These are phyloP conservation scores for Colletotrichum musicola DNA, from an alignment of 2,329 filamentous ascomycete species.

Conservation along the genomic window DNA sequence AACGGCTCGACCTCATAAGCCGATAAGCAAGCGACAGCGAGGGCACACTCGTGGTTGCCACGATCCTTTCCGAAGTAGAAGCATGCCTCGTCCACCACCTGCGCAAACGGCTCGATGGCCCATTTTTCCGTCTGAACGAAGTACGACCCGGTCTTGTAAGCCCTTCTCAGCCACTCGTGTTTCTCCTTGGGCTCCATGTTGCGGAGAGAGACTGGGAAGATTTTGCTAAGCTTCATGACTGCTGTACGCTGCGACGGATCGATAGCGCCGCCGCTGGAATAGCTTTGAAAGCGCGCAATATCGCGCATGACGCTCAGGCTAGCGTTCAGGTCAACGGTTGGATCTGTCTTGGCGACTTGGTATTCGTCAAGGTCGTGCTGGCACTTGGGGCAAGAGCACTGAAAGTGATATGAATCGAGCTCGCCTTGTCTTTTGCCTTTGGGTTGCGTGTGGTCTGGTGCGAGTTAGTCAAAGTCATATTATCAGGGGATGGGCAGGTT, in stretches of 20 bases:
- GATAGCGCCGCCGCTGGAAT: slow-evolving; percentile 6
- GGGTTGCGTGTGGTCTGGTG: slow-evolving; percentile 62
- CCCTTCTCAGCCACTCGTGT: slow-evolving; percentile 46
- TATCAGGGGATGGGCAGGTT: background rate
- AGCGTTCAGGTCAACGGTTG: slow-evolving; percentile 57
- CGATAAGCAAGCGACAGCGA: slow-evolving; percentile 62
- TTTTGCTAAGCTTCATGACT: slow-evolving; percentile 1
- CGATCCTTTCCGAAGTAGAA: slow-evolving; percentile 57
- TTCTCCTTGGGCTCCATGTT: slow-evolving; percentile 29
- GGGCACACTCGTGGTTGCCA: slow-evolving; percentile 56
- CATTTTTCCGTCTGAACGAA: slow-evolving; percentile 55
- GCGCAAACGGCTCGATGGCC: slow-evolving; percentile 63
- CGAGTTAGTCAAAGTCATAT: background rate
- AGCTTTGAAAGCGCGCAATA: slow-evolving; percentile 38
- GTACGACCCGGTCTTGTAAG: slow-evolving; percentile 54
- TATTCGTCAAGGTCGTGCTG: slow-evolving; percentile 65
- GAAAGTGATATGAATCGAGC: slow-evolving; percentile 65
- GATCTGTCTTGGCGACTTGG: slow-evolving; percentile 58
- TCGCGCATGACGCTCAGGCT: slow-evolving; percentile 58
- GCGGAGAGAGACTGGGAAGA: slow-evolving; percentile 9
- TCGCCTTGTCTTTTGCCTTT: slow-evolving; percentile 56
- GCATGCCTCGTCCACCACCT: slow-evolving; percentile 58
- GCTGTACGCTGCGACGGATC: slow-evolving; percentile 1
- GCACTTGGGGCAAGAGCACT: slow-evolving; percentile 65
- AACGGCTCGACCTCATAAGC: slow-evolving; percentile 63